Evolutionary conservation across 257 asterid species (phyloP).

Genomic region (Striga asiatica): DNA sequence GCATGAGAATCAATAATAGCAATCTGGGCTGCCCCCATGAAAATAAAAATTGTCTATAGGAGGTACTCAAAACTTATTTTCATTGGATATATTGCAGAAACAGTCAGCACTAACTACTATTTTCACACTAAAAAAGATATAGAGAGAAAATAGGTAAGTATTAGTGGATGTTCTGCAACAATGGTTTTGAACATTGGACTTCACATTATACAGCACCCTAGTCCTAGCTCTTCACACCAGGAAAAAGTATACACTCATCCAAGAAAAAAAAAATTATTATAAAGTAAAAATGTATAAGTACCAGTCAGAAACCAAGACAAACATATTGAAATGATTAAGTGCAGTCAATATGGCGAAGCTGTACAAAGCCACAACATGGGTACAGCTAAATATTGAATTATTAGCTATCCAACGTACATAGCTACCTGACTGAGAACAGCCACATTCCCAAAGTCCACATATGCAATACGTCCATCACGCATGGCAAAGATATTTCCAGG

Average conservation of each 20-base stretch:
- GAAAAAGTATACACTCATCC: neutral
- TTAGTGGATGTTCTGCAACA: neutral
- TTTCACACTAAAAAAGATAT: neutral
- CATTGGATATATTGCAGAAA: too few relatives aligned
- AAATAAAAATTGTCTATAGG: neutral
- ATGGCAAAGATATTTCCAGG: constrained; percentile 97
- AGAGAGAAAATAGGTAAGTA: neutral
- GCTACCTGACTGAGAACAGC: constrained; percentile 99
- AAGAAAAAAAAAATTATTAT: neutral
- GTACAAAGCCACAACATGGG: neutral
- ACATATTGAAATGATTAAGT: neutral
- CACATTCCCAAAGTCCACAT: constrained; percentile 96
- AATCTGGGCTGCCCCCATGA: neutral
- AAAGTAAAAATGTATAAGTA: neutral
- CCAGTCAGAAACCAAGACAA: constrained; percentile 6
- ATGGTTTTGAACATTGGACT: constrained; percentile 2
- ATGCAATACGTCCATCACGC: constrained; percentile 99
- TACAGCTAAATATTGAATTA: neutral
- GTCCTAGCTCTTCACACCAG: neutral
- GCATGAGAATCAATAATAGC: neutral
- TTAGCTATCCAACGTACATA: neutral
- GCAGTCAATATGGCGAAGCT: neutral
- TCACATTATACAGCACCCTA: constrained; percentile 2
- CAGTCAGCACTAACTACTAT: neutral
- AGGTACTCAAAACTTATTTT: neutral